Evolutionary conservation across 306 rosid genomes (phyloP).

Genomic region (Parietaria judaica): DNA sequence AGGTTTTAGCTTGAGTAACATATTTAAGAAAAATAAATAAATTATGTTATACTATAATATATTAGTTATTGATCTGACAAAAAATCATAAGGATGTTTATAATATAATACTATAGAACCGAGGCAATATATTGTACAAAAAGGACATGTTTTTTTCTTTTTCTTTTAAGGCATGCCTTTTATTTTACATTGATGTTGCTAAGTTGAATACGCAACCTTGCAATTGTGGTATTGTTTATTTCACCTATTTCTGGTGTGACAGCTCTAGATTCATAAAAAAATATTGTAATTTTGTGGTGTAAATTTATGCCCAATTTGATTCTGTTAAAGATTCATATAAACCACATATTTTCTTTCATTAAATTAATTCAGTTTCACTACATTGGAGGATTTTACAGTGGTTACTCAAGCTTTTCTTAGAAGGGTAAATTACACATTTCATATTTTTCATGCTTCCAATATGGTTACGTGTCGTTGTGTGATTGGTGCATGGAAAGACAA

Average conservation of each 20-base stretch:
- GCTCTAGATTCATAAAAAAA: neutral
- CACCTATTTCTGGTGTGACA: neutral
- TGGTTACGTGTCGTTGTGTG: conserved; percentile 4
- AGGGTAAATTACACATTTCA: neutral
- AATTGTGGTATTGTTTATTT: neutral
- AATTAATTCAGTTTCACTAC: neutral
- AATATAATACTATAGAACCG: no score
- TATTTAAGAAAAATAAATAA: neutral
- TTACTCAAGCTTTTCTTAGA: neutral
- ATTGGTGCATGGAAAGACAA: conserved; percentile 28
- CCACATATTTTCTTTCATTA: neutral
- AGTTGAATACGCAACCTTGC: conserved; percentile 12
- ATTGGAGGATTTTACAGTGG: neutral
- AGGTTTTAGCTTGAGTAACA: neutral
- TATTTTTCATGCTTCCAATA: neutral
- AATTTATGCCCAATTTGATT: neutral
- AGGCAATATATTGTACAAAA: neutral
- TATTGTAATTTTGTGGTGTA: neutral
- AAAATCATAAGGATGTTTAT: no score
- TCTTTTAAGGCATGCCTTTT: neutral
- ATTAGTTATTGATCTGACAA: no score
- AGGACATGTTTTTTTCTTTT: neutral
- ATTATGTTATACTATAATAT: no score
- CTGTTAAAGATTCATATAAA: neutral
- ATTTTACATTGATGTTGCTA: neutral